A percentile compares a stretch with the other conserved stretches of the same genome.
phyloP scores from a whole-genome alignment of 495 filamentous ascomycete genomes.

The Hamigera avellanea region DNA sequence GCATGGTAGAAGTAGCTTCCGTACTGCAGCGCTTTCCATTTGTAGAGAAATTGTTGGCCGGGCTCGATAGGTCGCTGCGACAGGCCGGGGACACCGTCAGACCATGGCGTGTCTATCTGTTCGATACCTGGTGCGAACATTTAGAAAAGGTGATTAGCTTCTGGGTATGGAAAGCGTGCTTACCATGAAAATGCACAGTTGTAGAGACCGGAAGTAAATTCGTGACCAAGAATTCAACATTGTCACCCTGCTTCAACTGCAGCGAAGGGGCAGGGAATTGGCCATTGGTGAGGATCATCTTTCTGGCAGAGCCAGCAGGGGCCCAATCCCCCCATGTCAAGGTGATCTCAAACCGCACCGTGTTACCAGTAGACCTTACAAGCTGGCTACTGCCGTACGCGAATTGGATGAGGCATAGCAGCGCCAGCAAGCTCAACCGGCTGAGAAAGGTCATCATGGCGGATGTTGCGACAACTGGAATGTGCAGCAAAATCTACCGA shows the following conservation, averaged over 20 bases:
- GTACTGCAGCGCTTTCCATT: constrained; percentile 25
- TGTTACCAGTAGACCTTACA: constrained; percentile 1
- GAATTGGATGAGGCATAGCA: constrained; percentile 5
- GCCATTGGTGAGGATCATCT: constrained; percentile 48
- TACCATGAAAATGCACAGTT: constrained; percentile 43
- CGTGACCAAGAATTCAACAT: constrained; percentile 46
- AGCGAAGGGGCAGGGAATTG: constrained; percentile 48
- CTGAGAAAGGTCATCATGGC: constrained; percentile 1
- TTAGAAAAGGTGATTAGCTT: neutral
- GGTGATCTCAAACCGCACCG: constrained; percentile 19
- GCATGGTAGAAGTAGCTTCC: constrained; percentile 37
- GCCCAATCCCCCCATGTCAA: constrained; percentile 20
- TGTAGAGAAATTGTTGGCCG: constrained; percentile 35
- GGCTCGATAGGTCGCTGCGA: constrained; percentile 33
- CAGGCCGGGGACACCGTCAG: constrained; percentile 43
- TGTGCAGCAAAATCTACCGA: constrained; percentile 2
- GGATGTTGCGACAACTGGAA: neutral
- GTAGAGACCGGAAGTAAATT: constrained; percentile 44
- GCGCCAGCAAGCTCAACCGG: constrained; percentile 3
- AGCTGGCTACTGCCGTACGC: constrained; percentile 1
- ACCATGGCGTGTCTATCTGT: constrained; percentile 35
- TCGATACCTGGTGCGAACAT: constrained; percentile 16
- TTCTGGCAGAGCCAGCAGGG: constrained; percentile 22
- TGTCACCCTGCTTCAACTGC: constrained; percentile 48
- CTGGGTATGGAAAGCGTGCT: neutral